phyloP scores from a whole-genome alignment of 2,329 filamentous ascomycete genomes.

The Pseudogymnoascus sp. region DNA sequence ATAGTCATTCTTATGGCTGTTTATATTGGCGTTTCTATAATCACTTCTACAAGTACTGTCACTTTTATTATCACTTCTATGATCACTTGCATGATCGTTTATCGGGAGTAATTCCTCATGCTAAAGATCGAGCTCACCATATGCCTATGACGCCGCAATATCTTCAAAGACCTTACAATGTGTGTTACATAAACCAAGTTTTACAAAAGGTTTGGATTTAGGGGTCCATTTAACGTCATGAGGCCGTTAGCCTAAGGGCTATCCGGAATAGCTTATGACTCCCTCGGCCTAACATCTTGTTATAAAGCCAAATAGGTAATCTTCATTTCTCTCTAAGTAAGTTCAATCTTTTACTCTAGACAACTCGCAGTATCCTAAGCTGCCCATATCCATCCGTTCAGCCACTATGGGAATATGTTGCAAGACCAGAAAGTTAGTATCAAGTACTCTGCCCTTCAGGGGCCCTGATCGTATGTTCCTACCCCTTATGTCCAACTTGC shows the following conservation, averaged over 20 bases:
- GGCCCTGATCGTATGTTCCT: not conserved
- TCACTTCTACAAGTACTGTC: not conserved
- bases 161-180: not conserved
- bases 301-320: not conserved
- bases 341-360: not conserved
- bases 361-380: not conserved
- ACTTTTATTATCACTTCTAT: not conserved
- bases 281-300: not conserved
- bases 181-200: not conserved
- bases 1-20: not conserved
- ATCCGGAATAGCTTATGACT: not conserved
- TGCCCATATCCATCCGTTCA: not conserved
- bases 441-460: not conserved
- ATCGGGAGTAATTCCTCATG: not conserved
- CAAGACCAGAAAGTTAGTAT: not conserved
- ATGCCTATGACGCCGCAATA: not conserved
- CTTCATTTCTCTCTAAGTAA: not conserved
- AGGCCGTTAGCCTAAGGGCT: not conserved
- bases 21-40: not conserved
- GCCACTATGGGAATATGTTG: not conserved
- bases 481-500: not conserved
- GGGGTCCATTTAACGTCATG: not conserved
- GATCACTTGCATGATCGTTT: not conserved
- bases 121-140: not conserved
- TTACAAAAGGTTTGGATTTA: not conserved